A percentile compares a stretch with the other conserved stretches of the same genome.
phyloP scores from a whole-genome alignment of 331 rosid species.

The Pyrus hybrid region DNA sequence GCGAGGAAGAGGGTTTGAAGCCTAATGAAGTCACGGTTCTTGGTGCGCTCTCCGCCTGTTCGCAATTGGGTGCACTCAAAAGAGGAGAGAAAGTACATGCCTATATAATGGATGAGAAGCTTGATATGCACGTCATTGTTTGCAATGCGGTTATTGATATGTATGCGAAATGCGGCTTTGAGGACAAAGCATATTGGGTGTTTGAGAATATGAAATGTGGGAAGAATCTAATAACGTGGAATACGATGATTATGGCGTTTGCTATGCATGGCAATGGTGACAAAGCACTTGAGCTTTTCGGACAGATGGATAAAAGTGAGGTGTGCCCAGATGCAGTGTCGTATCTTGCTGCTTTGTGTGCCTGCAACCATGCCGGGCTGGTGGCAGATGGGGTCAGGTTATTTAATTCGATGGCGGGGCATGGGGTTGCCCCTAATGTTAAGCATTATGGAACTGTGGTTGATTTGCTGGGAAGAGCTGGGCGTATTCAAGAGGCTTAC shows the following conservation, averaged over 20 bases:
- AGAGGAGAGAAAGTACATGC: constrained; percentile 47
- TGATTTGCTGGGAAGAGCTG: constrained; percentile 84
- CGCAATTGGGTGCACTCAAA: constrained; percentile 65
- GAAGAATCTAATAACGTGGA: constrained; percentile 65
- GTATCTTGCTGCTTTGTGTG: constrained; percentile 68
- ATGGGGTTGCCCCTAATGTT: constrained; percentile 42
- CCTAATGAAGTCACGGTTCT: constrained; percentile 72
- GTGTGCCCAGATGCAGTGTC: constrained; percentile 52
- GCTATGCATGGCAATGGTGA: constrained; percentile 67
- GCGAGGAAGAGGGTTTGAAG: constrained; percentile 48
- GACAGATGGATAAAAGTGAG: constrained; percentile 34
- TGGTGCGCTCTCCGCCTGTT: constrained; percentile 65
- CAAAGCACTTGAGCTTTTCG: constrained; percentile 57
- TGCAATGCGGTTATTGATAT: constrained; percentile 85
- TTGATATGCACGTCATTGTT: constrained; percentile 52
- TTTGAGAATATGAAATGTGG: constrained; percentile 50
- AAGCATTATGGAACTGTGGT: constrained; percentile 82
- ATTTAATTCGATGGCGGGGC: constrained; percentile 47
- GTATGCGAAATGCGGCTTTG: constrained; percentile 74
- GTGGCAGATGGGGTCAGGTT: constrained; percentile 69
- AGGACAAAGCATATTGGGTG: constrained; percentile 52
- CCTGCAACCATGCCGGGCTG: constrained; percentile 81
- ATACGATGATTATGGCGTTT: constrained; percentile 74
- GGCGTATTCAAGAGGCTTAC: constrained; percentile 67
- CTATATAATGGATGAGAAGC: constrained; percentile 38